Evolutionary conservation across 345 rosid genomes (phyloP), one percentile per base, ranked within the genome.

Genomic region (Limnanthes douglasii): DNA sequence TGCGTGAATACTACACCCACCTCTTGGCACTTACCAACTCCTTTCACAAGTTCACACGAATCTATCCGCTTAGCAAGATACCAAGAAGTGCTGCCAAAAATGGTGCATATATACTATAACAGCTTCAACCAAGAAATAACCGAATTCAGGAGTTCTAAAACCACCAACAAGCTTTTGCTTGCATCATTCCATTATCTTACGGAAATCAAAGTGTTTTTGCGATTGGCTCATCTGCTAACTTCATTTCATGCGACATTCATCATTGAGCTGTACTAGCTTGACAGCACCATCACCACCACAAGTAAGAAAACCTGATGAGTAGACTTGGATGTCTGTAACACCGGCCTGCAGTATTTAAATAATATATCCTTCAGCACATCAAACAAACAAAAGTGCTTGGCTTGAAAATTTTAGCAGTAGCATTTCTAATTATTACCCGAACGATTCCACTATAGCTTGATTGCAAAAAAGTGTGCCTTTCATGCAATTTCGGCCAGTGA

Each of bases 401-500:
- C n/a, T n/a, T n/a, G n/a, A 21, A 33, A 30, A 34, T 19, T 8
- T 26, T 20, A n/a, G 16, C 28, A 28, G 7, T 40, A 21, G 30
- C 19, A 26, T 8, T 11, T 38, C 33, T 6, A 48, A 38, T 39
- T 21, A 10, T 52, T 72, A 86, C 97, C 82, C 93, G 67, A 24
- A 67, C 72, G 31, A 86, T 80, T 48, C 94, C 94, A 3, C 97
- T 86, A 48, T 64, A 81, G 52, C 74, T 75, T 25, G 93, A 88
- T 29, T 73, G 86, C 49, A 86, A 45, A 44, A 78, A 81, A 29
- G 75, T 82, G 64, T 73, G 94, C 28, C 78, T 66, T 35, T 86
- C 97, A 56, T 86, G 97, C 65, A 86, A 48, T 62, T 78, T 82
- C 31, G 94, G 60, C 97, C 93, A 86, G 42, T 82, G 94, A 60